Percentiles rank a stretch among this genome's conserved stretches.
These are phyloP conservation scores for Cyberlindnera lachancei DNA, from an alignment of 805 yeast genomes.

Conservation along the genomic window DNA sequence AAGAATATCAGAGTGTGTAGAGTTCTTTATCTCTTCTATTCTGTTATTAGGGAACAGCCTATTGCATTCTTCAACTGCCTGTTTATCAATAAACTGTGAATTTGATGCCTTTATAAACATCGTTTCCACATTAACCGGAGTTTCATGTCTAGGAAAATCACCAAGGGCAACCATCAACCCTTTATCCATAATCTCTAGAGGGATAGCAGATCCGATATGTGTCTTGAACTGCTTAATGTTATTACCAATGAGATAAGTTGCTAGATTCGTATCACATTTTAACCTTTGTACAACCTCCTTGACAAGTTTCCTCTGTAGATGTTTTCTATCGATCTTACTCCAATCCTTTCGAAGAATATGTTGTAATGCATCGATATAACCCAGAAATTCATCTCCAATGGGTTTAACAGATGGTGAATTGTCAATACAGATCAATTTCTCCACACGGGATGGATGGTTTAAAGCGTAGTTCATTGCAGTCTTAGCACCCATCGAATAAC, in stretches of 20 bases:
- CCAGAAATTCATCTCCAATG: constrained; percentile 26
- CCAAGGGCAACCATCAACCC: constrained; percentile 17
- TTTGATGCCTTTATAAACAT: constrained; percentile 37
- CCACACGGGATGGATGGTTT: constrained; percentile 27
- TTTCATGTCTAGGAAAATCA: constrained; percentile 18
- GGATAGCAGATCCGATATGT: constrained; percentile 17
- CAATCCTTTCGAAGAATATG: constrained; percentile 4
- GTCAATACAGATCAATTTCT: constrained; percentile 39
- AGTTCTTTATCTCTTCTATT: constrained; percentile 1
- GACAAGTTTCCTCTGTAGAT: constrained; percentile 1
- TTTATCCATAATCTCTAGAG: constrained; percentile 16
- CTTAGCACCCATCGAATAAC: constrained; percentile 61
- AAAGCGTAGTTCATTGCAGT: constrained; percentile 41
- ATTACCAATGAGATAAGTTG: constrained; percentile 13
- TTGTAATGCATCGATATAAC: constrained; percentile 4
- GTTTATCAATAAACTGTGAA: constrained; percentile 34
- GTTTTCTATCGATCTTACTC: constrained; percentile 1
- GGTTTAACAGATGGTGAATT: constrained; percentile 32
- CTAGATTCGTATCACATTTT: constrained; percentile 3
- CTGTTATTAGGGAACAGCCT: constrained; percentile 3
- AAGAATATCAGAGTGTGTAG: constrained; percentile 7
- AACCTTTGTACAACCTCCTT: constrained; percentile 7
- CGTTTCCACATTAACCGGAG: constrained; percentile 13
- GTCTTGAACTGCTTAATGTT: constrained; percentile 12
- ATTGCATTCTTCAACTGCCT: constrained; percentile 12